These are phyloP conservation scores for Scheffersomyces stipitis DNA, from an alignment of 805 yeast species.

Conservation along the genomic window DNA sequence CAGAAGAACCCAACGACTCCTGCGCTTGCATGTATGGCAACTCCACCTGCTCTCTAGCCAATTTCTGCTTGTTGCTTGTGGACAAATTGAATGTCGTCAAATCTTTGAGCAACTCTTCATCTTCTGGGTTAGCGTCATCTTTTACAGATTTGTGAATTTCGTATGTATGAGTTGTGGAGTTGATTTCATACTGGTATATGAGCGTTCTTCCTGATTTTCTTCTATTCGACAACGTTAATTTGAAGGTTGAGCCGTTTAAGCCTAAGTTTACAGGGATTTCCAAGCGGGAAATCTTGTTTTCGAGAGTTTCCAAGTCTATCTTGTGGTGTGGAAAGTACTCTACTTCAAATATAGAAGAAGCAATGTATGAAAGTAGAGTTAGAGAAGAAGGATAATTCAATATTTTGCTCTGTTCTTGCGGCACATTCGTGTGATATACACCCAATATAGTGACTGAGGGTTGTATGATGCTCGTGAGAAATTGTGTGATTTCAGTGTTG, in stretches of 20 bases:
- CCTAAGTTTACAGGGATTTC: constrained; percentile 46
- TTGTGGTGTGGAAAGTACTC: constrained; percentile 37
- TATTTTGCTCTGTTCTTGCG: constrained; percentile 34
- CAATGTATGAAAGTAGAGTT: constrained; percentile 63
- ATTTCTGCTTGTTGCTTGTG: constrained; percentile 70
- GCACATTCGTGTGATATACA: constrained; percentile 38
- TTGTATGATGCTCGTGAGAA: constrained; percentile 47
- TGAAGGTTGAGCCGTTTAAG: constrained; percentile 48
- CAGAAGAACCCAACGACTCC: constrained; percentile 52
- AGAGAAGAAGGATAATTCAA: constrained; percentile 53
- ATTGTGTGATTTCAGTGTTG: constrained; percentile 44
- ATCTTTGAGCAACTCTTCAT: constrained; percentile 58
- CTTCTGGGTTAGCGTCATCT: constrained; percentile 35
- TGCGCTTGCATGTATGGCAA: constrained; percentile 93
- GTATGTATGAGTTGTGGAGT: constrained; percentile 47
- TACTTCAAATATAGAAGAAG: constrained; percentile 70
- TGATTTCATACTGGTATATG: constrained; percentile 52
- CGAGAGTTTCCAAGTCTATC: constrained; percentile 51
- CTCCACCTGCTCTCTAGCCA: constrained; percentile 81
- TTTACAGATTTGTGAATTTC: constrained; percentile 23
- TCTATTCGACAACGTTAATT: constrained; percentile 58
- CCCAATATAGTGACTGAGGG: constrained; percentile 34
- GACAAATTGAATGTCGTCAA: constrained; percentile 86
- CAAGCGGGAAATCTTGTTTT: constrained; percentile 35
- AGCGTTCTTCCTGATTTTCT: constrained; percentile 84